Evolutionary conservation across 331 rosid species (phyloP).

Genomic region (Acacia pycnantha): DNA sequence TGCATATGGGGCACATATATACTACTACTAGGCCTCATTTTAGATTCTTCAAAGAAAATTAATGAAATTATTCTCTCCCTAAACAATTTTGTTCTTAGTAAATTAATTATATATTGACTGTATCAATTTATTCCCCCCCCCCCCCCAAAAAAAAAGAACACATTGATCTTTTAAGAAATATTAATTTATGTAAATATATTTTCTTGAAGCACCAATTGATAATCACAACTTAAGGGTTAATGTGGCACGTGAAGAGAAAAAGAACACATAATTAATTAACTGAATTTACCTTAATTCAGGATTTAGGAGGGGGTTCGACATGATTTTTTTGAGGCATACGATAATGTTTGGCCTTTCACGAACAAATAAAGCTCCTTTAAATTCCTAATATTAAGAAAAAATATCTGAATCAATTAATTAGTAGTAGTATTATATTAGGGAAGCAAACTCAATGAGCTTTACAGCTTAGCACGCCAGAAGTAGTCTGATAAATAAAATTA

Average conservation of each 20-base stretch:
- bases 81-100: neutral
- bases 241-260: neutral
- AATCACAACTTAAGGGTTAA: neutral
- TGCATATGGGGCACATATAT: neutral
- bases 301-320: neutral
- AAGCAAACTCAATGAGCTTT: conserved; percentile 16
- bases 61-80: too few species aligned
- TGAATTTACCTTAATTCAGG: neutral
- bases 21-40: neutral
- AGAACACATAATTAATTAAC: neutral
- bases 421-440: neutral
- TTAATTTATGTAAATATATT: too few species aligned
- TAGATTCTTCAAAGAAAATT: too few species aligned
- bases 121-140: too few species aligned
- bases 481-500: neutral
- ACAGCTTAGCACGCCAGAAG: conserved; percentile 14
- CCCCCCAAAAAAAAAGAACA: too few species aligned
- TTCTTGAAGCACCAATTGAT: neutral
- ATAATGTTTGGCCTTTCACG: neutral
- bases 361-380: neutral
- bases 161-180: too few species aligned
- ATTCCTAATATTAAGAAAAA: neutral
- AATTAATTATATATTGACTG: too few species aligned
- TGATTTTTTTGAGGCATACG: neutral
- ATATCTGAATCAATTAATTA: neutral